Base-by-base conservation (phyloP, 352 stramenopile genomes). In the Phytophthora tubulina region DNA sequence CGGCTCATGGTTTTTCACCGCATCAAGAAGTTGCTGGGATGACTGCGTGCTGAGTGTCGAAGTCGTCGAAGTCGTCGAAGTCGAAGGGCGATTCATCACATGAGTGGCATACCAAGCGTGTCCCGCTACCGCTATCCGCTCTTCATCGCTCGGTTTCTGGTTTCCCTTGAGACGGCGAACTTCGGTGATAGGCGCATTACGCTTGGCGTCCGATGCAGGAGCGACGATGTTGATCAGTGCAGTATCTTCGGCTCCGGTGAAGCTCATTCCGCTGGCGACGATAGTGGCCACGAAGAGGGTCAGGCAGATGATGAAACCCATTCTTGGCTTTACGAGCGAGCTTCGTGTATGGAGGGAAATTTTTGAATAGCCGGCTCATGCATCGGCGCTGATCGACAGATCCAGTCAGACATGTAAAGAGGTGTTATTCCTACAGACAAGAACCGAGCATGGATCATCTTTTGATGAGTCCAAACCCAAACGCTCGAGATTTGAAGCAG, bases 131-230 rank as follows among this genome's bases (percentile, higher is more conserved):
- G 4, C 51, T 15, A 59, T 9, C 17, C 52, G 46, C 33, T 59
- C 33, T 35, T 59, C 52, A 33, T 36, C 17, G 21, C 14, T n/a
- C 48, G n/a, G 4, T 48, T 33, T 48, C 35, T 48, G 52, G 3
- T n/a, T 36, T 59, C 35, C 21, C 21, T 10, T 48, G 17, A 59
- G 52, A 48, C 17, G 49, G 30, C 49, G 49, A 55, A 55, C 49
- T 55, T 55, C 42, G 30, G 11, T 42, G 30, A 9, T 9, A 17
- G 41, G 27, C 14, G 5, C 41, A 21, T 9, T 21, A 48, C 41
- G 13, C 13, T 48, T 15, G 41, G 3, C 4, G 41, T 21, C 15
- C 27, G 41, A 48, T 15, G 41, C 3, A 21, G 21, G 21, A 21
- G 41, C 13, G 8, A 9, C 27, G 30, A 3, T 7, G 27, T 38